Evolutionary conservation across 1,139 yeast genomes (phyloP), one percentile per base, ranked within the genome.

Genomic region (Sugiyamaella xylanicola): DNA sequence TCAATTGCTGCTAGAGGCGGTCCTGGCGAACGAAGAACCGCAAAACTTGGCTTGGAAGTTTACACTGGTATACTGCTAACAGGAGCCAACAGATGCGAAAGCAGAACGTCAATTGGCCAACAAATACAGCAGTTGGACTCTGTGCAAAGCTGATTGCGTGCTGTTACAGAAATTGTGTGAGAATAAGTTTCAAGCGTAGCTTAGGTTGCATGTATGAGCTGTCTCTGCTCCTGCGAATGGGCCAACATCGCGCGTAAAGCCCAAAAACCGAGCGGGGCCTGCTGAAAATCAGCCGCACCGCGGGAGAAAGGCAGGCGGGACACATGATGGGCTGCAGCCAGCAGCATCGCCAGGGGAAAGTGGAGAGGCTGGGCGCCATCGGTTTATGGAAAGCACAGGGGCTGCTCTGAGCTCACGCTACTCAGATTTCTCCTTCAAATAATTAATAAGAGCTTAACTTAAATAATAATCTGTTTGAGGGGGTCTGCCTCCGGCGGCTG

Each of bases 171-270:
- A 11, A 25, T 25, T 25, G 32, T 25, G 5, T 25, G 32, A 25
- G 32, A 11, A 25, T 25, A 25, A 25, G 32, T 25, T 25, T 25
- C 32, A 25, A 11, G 15, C 4, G 37, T 7, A 8, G 37, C 15
- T n/a, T 13, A 32, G 37, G 37, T 32, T 32, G 37, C 37, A 32
- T 32, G 37, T 32, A 13, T 32, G 37, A 32, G 37, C 37, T 32
- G 37, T 32, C 37, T 32, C n/a, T n/a, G n/a, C n/a, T n/a, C n/a
- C n/a, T n/a, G n/a, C n/a, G n/a, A n/a, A n/a, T n/a, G n/a, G n/a
- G n/a, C n/a, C n/a, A n/a, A n/a, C n/a, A n/a, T n/a, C n/a, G n/a
- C n/a, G n/a, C n/a, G n/a, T 25, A 25, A 11, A 25, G 32, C 5
- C 9, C 32, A 25, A 11, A 25, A 11, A 25, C 9, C 32, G 5